Percentiles rank a stretch among this genome's conserved stretches.
Evolutionary conservation across 2,329 filamentous ascomycete genomes (phyloP).

Genomic region (Talaromyces funiculosus): DNA sequence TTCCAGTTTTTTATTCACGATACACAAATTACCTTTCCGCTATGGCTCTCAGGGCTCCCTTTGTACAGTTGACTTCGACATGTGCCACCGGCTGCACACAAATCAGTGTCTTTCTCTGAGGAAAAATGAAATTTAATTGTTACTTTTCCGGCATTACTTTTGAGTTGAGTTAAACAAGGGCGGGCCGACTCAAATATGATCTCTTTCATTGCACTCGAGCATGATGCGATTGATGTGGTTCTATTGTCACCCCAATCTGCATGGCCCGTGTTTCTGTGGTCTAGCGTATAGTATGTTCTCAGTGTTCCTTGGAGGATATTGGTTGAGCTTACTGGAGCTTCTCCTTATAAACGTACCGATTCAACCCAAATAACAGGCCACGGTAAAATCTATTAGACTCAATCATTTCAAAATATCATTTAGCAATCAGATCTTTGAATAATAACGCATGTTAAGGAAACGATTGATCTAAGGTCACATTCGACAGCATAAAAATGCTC

Average conservation of each 20-base stretch:
- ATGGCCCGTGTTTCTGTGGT: not conserved
- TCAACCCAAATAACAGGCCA: not conserved
- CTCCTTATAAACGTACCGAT: not conserved
- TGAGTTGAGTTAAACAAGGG: not conserved
- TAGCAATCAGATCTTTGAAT: too few relatives aligned
- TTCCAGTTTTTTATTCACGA: slow-evolving; percentile 10
- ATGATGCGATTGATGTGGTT: not conserved
- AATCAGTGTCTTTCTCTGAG: not conserved
- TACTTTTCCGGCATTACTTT: not conserved
- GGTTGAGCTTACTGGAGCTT: not conserved
- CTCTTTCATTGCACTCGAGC: not conserved
- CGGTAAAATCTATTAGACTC: not conserved
- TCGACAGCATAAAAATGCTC: not conserved
- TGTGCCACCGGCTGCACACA: not conserved
- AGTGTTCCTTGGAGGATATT: not conserved
- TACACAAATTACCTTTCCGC: slow-evolving; percentile 3
- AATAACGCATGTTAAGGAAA: too few relatives aligned
- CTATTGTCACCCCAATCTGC: not conserved
- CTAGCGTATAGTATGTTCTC: not conserved
- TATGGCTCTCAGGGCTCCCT: not conserved
- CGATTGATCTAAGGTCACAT: not conserved
- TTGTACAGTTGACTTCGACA: slow-evolving; percentile 7
- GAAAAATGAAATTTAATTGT: not conserved
- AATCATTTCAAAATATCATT: too few relatives aligned
- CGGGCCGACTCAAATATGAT: not conserved